Evolutionary conservation across 495 filamentous ascomycete species (phyloP), one percentile per base, ranked within the genome.

Genomic region (Penicillium malachiteum): DNA sequence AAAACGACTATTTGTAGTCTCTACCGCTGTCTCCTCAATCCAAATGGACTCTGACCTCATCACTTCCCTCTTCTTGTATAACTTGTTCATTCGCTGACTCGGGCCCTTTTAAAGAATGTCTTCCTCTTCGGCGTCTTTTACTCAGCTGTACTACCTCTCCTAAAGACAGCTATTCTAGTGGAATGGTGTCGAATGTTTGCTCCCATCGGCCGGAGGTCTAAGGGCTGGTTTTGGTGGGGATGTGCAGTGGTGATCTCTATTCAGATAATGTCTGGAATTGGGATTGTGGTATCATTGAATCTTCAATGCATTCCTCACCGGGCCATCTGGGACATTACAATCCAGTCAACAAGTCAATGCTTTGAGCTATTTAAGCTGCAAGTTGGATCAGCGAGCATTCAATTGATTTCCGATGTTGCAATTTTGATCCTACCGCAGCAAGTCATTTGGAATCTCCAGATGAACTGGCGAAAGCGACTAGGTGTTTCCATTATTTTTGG

Each of bases 401-500:
- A 78, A 52, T 54, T 75, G 21, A 37, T 71, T n/a, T 71, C 73
- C 13, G 72, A 78, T 50, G 32, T 76, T 12, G 35, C 55, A 17
- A 72, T 78, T 57, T 63, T 77, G 30, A n/a, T 71, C 2, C 48
- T 78, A 14, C 74, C 74, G 3, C 60, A 74, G 34, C 58, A 60
- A 11, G 65, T 73, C 2, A 66, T 78, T 35, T 77, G 72, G 70
- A 46, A 49, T 1, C 53, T 78, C 41, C 63, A 70, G 17, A 64
- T 80, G 48, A 67, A 57, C 30, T 52, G 63, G 38, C 56, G 58
- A 16, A 73, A 76, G 46, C 76, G 71, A 47, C n/a, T 74, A 30
- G 75, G 74, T 7, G 51, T 80, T 5, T 76, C 71, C 1, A 48
- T 74, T 18, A 71, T 80, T 49, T 71, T 80, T 50, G 69, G 71